phyloP scores from a whole-genome alignment of 2,329 filamentous ascomycete species.

The Scleromitrula shiraiana region DNA sequence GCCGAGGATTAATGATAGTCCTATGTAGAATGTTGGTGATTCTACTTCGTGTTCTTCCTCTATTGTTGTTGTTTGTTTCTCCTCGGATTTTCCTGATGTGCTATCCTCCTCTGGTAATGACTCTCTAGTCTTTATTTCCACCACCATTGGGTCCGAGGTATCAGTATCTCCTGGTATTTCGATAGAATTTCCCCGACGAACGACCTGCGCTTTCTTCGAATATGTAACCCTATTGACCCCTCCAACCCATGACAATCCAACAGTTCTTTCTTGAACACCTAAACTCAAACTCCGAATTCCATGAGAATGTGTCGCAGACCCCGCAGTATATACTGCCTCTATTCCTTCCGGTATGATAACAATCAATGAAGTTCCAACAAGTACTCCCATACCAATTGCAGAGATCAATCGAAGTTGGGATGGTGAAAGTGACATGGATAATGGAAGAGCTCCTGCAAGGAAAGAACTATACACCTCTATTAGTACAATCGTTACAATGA shows the following conservation, averaged over 20 bases:
- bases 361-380: constrained; percentile 91
- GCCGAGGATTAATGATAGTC: constrained; percentile 75
- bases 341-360: constrained; percentile 97
- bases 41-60: constrained; percentile 32
- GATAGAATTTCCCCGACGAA: not conserved
- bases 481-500: not conserved
- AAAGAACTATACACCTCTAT: constrained; percentile 60
- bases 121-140: not conserved
- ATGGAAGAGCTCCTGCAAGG: constrained; percentile 79
- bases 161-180: not conserved
- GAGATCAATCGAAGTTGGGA: constrained; percentile 85
- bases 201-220: constrained; percentile 8
- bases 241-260: constrained; percentile 17
- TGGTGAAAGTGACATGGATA: constrained; percentile 80
- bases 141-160: not conserved
- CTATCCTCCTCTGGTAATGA: not conserved
- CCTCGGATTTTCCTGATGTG: constrained; percentile 3
- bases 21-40: constrained; percentile 68
- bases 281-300: constrained; percentile 13
- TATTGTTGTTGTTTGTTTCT: constrained; percentile 1
- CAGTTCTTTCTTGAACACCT: constrained; percentile 7
- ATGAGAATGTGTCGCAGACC: constrained; percentile 27
- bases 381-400: constrained; percentile 83
- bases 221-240: constrained; percentile 15
- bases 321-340: constrained; percentile 69